A percentile compares a stretch with the other conserved stretches of the same genome.
phyloP scores from a whole-genome alignment of 345 rosid genomes.

The Odontarrhena argentea region DNA sequence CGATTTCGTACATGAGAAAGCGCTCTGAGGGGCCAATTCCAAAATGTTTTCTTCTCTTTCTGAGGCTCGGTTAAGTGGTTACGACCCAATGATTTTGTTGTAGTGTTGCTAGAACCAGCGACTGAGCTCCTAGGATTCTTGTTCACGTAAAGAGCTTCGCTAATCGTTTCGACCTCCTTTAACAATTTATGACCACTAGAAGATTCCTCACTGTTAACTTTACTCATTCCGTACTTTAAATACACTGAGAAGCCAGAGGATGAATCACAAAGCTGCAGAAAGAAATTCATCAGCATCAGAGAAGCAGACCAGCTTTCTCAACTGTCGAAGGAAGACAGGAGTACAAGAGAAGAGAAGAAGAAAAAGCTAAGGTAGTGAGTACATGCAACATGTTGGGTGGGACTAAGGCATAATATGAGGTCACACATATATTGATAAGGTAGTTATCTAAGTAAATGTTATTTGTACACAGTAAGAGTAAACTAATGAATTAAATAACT shows the following conservation, averaged over 20 bases:
- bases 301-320: slow-evolving; percentile 13
- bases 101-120: slow-evolving; percentile 40
- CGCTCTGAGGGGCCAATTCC: slow-evolving; percentile 93
- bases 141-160: slow-evolving; percentile 72
- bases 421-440: background rate
- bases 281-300: background rate
- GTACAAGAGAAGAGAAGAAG: slow-evolving; percentile 14
- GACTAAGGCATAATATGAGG: background rate
- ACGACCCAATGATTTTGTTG: slow-evolving; percentile 53
- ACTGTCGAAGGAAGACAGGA: slow-evolving; percentile 1
- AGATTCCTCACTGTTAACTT: slow-evolving; percentile 55
- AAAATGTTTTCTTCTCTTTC: slow-evolving; percentile 79
- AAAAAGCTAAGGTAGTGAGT: background rate
- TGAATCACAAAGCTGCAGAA: slow-evolving; percentile 21
- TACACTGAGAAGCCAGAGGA: slow-evolving; percentile 4
- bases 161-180: slow-evolving; percentile 72
- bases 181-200: slow-evolving; percentile 60
- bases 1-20: slow-evolving; percentile 63
- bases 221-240: slow-evolving; percentile 48
- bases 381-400: slow-evolving; percentile 14
- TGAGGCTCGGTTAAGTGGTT: slow-evolving; percentile 49
- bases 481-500: background rate
- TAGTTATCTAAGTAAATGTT: background rate
- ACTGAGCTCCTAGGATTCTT: slow-evolving; percentile 45
- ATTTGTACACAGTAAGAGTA: slow-evolving; percentile 1